Base-by-base conservation (phyloP, 768 basidiomycete genomes). In the Leccinum uliginosum region DNA sequence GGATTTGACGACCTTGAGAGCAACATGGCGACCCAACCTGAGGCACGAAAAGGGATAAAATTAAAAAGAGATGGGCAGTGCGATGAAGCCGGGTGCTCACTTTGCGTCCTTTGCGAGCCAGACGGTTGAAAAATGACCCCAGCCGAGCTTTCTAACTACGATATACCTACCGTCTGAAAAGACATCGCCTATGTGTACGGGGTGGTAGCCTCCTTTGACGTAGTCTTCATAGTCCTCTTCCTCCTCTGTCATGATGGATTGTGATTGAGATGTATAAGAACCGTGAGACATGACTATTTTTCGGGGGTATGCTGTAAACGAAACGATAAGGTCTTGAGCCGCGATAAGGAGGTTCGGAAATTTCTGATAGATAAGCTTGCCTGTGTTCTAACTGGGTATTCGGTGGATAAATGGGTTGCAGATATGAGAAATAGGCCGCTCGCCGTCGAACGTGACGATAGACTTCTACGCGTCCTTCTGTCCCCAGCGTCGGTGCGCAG, bases 1-100 rank as follows among this genome's bases (percentile, higher is more conserved):
- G 15, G 95, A 97, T 74, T 98, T 99, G 72, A 99, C 97, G 67
- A 99, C 92, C 75, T 99, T 99, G 71, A 99, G 87, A 14, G 97
- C 97, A 66, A 99, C 97, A 74, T 99, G 97, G 50, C 93, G 90
- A 64, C 91, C 86, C 76, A 93, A 80, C 69, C 96, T 99, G 75
- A 57, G 56, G 62, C 24, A 21, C 8, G 51, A 57, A 59, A 53
- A 51, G 29, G 60, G 62, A 65, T 57, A 55, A 52, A 58, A 56
- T 24, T 53, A 55, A 57, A 52, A 53, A 51, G 26, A 51, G 8
- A 34, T 48, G 17, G 49, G 40, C 43, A 26, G 34, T 24, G 2
- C 19, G 23, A 32, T 34, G 44, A 54, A 29, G 47, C 27, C 48
- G 56, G n/a, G 21, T 5, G 76, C 85, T 62, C 66, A 91, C 91